Percentiles rank a stretch among this genome's conserved stretches.
Evolutionary conservation across 2,329 filamentous ascomycete genomes (phyloP).

Genomic region (Cryphonectria naterciae): DNA sequence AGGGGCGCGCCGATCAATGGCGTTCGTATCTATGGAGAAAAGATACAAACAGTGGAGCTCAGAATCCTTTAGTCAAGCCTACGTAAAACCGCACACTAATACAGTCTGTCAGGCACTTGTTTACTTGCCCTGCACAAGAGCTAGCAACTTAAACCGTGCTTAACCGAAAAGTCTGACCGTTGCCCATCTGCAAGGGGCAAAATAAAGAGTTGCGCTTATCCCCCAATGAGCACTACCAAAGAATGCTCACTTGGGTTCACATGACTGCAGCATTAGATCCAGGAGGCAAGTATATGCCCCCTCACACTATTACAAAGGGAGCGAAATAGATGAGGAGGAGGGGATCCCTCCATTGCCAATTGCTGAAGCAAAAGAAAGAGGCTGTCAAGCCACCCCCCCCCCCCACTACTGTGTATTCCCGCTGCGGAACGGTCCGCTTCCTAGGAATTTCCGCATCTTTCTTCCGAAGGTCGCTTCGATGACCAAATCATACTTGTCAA

Average conservation of each 20-base stretch:
- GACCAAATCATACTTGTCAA: background rate
- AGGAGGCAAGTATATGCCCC: background rate
- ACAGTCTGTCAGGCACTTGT: background rate
- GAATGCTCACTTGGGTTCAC: background rate
- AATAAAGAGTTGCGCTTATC: background rate
- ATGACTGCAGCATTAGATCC: background rate
- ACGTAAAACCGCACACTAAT: slow-evolving; percentile 3
- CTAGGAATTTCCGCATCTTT: background rate
- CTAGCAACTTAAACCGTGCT: background rate
- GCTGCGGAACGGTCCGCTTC: slow-evolving; percentile 2
- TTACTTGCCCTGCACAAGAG: too few relatives aligned
- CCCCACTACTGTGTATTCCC: background rate
- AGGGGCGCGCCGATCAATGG: background rate
- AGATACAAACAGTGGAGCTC: background rate
- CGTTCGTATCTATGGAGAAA: background rate
- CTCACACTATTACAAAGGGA: background rate
- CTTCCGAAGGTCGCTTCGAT: background rate
- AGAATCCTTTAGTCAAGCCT: background rate
- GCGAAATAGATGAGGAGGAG: background rate
- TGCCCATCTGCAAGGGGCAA: background rate
- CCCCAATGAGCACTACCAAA: background rate
- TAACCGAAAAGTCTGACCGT: background rate
- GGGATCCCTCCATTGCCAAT: background rate
- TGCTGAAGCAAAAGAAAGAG: background rate
- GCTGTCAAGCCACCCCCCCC: background rate